Percentiles rank a stretch among this genome's conserved stretches.
These are phyloP conservation scores for Fusarium brevicatenulatum DNA, from an alignment of 2,329 filamentous ascomycete genomes.

Conservation along the genomic window DNA sequence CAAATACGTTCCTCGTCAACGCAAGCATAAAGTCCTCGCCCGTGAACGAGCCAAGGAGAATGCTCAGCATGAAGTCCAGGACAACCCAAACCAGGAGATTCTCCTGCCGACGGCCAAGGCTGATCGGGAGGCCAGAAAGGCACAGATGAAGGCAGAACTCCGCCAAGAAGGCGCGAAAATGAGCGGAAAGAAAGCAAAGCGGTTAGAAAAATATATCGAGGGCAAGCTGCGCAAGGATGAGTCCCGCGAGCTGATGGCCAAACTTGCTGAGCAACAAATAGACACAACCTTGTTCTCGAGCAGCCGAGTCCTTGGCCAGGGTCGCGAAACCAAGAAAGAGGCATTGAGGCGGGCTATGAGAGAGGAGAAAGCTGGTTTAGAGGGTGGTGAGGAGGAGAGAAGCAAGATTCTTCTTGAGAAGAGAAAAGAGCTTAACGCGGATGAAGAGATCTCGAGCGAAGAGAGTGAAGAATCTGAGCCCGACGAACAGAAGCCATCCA, in stretches of 20 bases:
- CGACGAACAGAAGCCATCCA: not conserved
- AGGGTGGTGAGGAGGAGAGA: conserved; percentile 61
- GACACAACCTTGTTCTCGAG: conserved; percentile 86
- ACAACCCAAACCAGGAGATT: conserved; percentile 51
- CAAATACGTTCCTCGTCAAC: conserved; percentile 71
- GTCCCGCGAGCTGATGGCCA: conserved; percentile 83
- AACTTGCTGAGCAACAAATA: conserved; percentile 80
- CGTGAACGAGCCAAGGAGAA: conserved; percentile 64
- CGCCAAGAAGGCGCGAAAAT: conserved; percentile 63
- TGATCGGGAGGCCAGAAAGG: conserved; percentile 65
- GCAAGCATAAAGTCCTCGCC: conserved; percentile 76
- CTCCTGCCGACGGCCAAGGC: conserved; percentile 56
- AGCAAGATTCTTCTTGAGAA: conserved; percentile 64
- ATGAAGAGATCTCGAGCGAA: conserved; percentile 40
- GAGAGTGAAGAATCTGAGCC: conserved; percentile 26
- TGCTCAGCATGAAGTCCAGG: conserved; percentile 52
- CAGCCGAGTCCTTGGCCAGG: conserved; percentile 78
- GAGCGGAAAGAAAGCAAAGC: conserved; percentile 73
- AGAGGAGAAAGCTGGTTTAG: conserved; percentile 72
- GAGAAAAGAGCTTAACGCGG: conserved; percentile 44
- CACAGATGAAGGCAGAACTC: conserved; percentile 64
- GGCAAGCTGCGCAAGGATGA: conserved; percentile 96
- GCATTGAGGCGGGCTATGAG: conserved; percentile 70
- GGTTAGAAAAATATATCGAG: conserved; percentile 78
- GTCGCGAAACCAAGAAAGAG: conserved; percentile 76